Base-by-base conservation (phyloP, 495 filamentous ascomycete species). In the Cenococcum geophilum region DNA sequence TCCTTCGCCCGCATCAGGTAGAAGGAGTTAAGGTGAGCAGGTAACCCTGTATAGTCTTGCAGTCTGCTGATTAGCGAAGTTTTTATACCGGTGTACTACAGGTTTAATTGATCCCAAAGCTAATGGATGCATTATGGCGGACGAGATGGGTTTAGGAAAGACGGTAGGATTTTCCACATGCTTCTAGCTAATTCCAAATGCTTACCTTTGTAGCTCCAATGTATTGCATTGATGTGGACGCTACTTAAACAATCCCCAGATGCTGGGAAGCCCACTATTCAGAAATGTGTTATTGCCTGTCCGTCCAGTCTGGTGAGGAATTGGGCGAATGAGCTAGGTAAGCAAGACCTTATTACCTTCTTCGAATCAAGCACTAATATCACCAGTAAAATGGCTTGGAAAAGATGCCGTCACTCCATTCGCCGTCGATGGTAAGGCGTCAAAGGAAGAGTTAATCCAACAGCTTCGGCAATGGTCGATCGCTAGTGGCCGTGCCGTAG, bases 101-200 rank as follows among this genome's bases (percentile, higher is more conserved):
- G 93, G 93, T 5, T 79, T 97, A 81, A 85, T 97, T 64, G 93
- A 99, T 70, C 82, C 86, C 47, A 93, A 91, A 59, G 95, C 95
- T 22, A 89, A 97, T 75, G 93, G 93, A 0, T 97, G 93, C 71
- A 99, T 99, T 71, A 99, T 99, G 93, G 93, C 93, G 64, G 93
- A 99, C 71, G 93, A 96, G 68, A 99, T 99, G 93, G 93, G 93
- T 48, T 74, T 99, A 35, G 93, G 93, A 49, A 99, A 99, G 76
- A 99, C 93, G 12, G 79, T 95, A 77, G 50, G 75, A 37, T 36
- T 21, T 0, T 50, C 18, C 27, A 47, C 16, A 16, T n/a, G 45
- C 35, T 42, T 37, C 11, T 12, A 27, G 0, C 77, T 81, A 65
- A 83, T 79, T 69, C 9, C 20, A 32, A 49, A 82, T 76, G 16